Percentiles rank a stretch among this genome's conserved stretches.
These are phyloP conservation scores for Mycena amicta DNA, from an alignment of 768 basidiomycete species.

Conservation along the genomic window DNA sequence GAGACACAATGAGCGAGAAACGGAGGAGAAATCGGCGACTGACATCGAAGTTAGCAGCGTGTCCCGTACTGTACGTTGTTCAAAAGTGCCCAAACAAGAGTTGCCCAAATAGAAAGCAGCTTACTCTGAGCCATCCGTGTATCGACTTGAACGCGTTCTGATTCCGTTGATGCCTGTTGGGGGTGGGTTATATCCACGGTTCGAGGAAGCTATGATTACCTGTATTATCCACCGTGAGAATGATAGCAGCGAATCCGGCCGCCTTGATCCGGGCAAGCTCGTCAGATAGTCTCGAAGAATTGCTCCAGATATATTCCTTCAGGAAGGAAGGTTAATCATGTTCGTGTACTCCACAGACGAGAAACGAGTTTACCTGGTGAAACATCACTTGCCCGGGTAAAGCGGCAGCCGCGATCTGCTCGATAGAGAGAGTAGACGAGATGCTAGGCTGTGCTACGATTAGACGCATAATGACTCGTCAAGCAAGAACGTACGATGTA, in stretches of 20 bases:
- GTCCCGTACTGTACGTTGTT: conserved; percentile 22
- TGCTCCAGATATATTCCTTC: conserved; percentile 24
- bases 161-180: conserved; percentile 33
- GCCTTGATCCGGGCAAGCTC: conserved; percentile 30
- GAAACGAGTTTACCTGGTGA: conserved; percentile 33
- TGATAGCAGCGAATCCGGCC: conserved; percentile 33
- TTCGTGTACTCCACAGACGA: too few relatives aligned
- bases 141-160: conserved; percentile 25
- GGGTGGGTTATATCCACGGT: too few relatives aligned
- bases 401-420: conserved; percentile 29
- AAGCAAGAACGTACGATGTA: conserved; percentile 30
- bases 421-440: conserved; percentile 28
- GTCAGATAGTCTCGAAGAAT: conserved; percentile 17
- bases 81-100: too few relatives aligned
- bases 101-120: background rate
- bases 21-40: background rate
- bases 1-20: background rate
- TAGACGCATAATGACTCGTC: too few relatives aligned
- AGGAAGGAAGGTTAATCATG: too few relatives aligned
- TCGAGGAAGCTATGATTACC: too few relatives aligned
- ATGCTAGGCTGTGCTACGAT: conserved; percentile 31
- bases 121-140: conserved; percentile 17
- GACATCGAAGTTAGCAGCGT: conserved; percentile 27
- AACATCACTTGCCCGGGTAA: conserved; percentile 28
- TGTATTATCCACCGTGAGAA: conserved; percentile 39